Evolutionary conservation across 192 early-diverging fungal species (phyloP), one percentile per base, ranked within the genome.

Genomic region (Coemansia sp.): DNA sequence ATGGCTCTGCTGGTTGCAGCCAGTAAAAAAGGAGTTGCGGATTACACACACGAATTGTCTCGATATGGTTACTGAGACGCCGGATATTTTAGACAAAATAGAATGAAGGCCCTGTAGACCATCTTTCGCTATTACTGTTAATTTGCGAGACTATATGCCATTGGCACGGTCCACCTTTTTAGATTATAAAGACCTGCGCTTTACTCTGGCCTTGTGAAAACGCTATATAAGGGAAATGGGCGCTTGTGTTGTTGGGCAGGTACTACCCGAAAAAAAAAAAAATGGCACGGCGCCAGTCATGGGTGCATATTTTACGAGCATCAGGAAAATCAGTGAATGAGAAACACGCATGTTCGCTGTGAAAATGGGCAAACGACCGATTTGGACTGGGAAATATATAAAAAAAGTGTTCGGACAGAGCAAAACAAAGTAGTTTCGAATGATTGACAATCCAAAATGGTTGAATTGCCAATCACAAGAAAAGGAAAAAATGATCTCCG

Each of bases 401-500:
- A 28, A 28, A n/a, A 14, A 15, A 48, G 14, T 48, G 45, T 48
- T 48, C 45, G 45, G 45, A 48, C 45, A 48, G 4, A 12, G 17
- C 45, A 5, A 48, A 48, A 48, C 45, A 48, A 12, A 12, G 11
- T 12, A 41, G 3, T 48, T 12, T 48, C 17, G 12, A 15, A 48
- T 15, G 45, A 15, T 48, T 48, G 45, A 0, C 45, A 48, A 48
- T 48, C 5, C 3, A 48, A 48, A 48, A 11, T 14, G 45, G 15
- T 48, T 48, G 45, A 5, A 48, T 48, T 48, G 57, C 35, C 14
- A 36, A 37, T 59, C 35, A 22, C 28, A 36, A 59, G 36, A 59
- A 56, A 33, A 22, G 36, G 36, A 59, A 34, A 17, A 48, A 59
- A 36, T 22, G 57, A 59, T 59, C 36, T 59, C 57, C 57, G 57